Percentiles rank a stretch among this genome's conserved stretches.
Evolutionary conservation across 768 basidiomycete species (phyloP).

Genomic region (Termitomyces sp.): DNA sequence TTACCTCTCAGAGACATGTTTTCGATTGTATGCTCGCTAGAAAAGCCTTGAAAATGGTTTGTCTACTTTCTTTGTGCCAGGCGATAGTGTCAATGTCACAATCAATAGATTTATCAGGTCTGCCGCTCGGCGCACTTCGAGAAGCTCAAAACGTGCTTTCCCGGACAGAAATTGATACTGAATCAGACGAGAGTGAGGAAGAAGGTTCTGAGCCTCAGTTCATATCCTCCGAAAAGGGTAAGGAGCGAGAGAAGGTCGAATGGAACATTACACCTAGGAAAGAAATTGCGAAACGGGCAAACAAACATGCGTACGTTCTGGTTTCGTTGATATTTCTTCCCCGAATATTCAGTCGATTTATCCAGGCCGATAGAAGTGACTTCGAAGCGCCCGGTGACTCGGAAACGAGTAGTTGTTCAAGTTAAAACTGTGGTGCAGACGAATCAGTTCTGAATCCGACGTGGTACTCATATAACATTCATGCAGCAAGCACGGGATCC

Average conservation of each 20-base stretch:
- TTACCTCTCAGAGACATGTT: not conserved
- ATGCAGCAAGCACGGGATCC: slow-evolving; percentile 78
- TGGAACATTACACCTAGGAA: slow-evolving; percentile 36
- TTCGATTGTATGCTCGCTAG: not conserved
- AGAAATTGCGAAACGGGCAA: slow-evolving; percentile 52
- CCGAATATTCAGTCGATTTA: not conserved
- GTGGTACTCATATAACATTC: not conserved
- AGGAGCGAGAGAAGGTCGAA: slow-evolving; percentile 30
- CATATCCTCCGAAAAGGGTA: slow-evolving; percentile 4
- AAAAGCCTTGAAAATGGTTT: slow-evolving; percentile 6
- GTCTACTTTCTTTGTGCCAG: not conserved
- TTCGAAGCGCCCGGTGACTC: slow-evolving; percentile 79
- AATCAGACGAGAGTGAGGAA: slow-evolving; percentile 12
- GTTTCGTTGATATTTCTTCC: not conserved
- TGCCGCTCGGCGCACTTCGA: slow-evolving; percentile 62
- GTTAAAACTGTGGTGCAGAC: slow-evolving; percentile 52
- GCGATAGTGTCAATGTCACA: not conserved
- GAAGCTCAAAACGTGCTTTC: slow-evolving; percentile 56
- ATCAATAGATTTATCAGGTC: slow-evolving; percentile 43
- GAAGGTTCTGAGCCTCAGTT: slow-evolving; percentile 3
- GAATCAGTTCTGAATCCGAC: not conserved
- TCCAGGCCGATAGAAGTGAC: slow-evolving; percentile 74
- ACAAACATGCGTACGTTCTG: slow-evolving; percentile 80
- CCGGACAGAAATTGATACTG: slow-evolving; percentile 29
- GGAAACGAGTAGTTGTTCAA: slow-evolving; percentile 66